These are phyloP conservation scores for Coprinopsis marcescibilis DNA, from an alignment of 768 basidiomycete species.

Conservation along the genomic window DNA sequence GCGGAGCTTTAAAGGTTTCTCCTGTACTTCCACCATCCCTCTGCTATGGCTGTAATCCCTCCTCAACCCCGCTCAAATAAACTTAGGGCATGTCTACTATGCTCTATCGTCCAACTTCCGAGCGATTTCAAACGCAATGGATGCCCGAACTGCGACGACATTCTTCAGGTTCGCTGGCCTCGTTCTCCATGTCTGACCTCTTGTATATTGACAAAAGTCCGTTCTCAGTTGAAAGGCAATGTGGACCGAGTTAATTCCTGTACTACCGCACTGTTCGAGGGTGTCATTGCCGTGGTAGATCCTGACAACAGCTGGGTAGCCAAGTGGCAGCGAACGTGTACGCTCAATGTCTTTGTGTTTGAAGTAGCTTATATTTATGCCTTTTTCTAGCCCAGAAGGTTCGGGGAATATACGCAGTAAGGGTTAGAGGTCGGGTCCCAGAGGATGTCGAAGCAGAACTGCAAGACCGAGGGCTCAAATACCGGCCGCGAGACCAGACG, in stretches of 20 bases:
- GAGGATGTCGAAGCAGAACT: constrained; percentile 83
- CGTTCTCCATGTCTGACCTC: too few relatives aligned
- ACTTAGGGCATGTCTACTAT: too few relatives aligned
- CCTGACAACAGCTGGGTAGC: constrained; percentile 93
- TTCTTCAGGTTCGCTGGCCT: too few relatives aligned
- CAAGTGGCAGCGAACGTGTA: constrained; percentile 92
- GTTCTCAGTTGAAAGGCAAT: constrained; percentile 89
- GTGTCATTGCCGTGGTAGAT: constrained; percentile 81
- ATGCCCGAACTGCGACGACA: too few relatives aligned
- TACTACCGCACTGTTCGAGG: constrained; percentile 91
- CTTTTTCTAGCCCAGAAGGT: constrained; percentile 64
- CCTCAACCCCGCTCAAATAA: too few relatives aligned
- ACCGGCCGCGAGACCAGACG: constrained; percentile 78
- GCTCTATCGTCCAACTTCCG: too few relatives aligned
- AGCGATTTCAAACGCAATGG: too few relatives aligned
- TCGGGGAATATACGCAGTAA: constrained; percentile 89
- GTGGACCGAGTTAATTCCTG: constrained; percentile 78
- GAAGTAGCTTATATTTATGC: constrained; percentile 6
- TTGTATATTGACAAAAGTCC: too few relatives aligned
- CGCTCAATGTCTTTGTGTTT: constrained; percentile 1
- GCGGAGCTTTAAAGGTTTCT: too few relatives aligned
- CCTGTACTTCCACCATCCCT: too few relatives aligned
- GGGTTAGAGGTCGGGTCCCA: constrained; percentile 79
- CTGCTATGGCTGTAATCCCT: too few relatives aligned
- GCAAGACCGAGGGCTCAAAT: constrained; percentile 70